Evolutionary conservation across 306 rosid species (phyloP), one percentile per base, ranked within the genome.

Genomic region (Vigna mungo): DNA sequence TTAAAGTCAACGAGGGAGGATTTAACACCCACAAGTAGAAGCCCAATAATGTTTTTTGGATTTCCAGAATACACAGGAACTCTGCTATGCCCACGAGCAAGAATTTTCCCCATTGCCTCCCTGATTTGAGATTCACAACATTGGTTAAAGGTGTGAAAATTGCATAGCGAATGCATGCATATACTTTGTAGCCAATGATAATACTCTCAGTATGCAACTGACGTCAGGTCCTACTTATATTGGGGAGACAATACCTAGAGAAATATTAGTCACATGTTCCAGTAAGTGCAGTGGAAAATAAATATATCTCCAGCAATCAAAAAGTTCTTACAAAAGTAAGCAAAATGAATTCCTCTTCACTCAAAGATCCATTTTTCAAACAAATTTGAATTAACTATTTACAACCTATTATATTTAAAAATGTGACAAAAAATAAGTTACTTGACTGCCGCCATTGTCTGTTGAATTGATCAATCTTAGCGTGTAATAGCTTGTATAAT

Each of bases 51-150:
- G 62, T 96, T 96, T 86, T 83, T 96, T 18, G 97, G 92, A 82
- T 88, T 96, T 72, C 94, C 99, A 73, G 96, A 86, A 82, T 96
- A 92, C 59, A 96, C 97, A 72, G 99, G 99, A 88, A 96, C 97
- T 68, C 99, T 88, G 83, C 99, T 96, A 75, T 96, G 99, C 59
- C 99, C 99, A 0, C 98, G 96, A 27, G 97, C 99, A 76, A 96
- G 93, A 83, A 96, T 13, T 91, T 92, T 92, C 32, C 98, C 99
- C 98, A 92, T 96, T 55, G 99, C 99, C 68, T 96, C 98, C 99
- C 99, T 96, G 78, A 63, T 86, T 68, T 70, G 77, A 82, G 63
- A 79, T 69, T 79, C n/a, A 16, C 66, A 66, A 44, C 47, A 54
- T 17, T 23, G 7, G 20, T 71, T 61, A 2, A 56, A 74, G 43